Evolutionary conservation across 2,329 filamentous ascomycete genomes (phyloP), one percentile per base, ranked within the genome.

Genomic region (Beauveria sp.): DNA sequence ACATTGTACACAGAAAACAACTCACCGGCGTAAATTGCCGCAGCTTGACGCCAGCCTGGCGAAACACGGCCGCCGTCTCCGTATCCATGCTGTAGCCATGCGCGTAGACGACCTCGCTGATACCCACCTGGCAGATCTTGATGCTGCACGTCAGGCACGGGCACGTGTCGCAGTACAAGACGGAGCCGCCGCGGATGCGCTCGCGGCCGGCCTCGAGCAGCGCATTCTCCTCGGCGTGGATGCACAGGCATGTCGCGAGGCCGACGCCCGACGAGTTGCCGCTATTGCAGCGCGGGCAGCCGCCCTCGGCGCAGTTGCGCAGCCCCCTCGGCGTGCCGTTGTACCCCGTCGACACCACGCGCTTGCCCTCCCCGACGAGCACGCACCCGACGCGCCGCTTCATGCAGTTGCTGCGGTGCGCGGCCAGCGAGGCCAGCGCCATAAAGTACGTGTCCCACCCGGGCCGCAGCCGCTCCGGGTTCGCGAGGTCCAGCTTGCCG

Each of bases 401-500:
- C 95, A 99, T 99, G 79, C 95, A 99, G 75, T 99, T 99, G 71
- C 88, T 91, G 65, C 95, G 85, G 67, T 91, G 89, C 0, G 93
- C 90, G 8, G 95, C 95, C 53, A 99, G 85, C 40, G 90, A 91
- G 5, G 95, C 93, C n/a, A 99, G 81, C 46, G 90, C 86, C 95
- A 99, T 99, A 72, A 99, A 99, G 78, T 99, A 99, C 69, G 90
- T 87, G 75, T 99, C 95, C 95, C 95, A 99, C 54, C 85, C 87
- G 1, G 95, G 95, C 1, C 95, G 86, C 42, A 99, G 81, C 2
- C 95, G 88, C 67, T 89, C 84, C 40, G 88, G 83, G 69, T 95
- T 87, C 1, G 88, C 82, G 28, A 99, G 83, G 71, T 96, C 85
- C 8, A 97, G 82, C 52, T 85, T 82, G 54, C 83, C 81, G 1